phyloP scores from a whole-genome alignment of 495 filamentous ascomycete genomes.

The Talaromyces borbonicus region DNA sequence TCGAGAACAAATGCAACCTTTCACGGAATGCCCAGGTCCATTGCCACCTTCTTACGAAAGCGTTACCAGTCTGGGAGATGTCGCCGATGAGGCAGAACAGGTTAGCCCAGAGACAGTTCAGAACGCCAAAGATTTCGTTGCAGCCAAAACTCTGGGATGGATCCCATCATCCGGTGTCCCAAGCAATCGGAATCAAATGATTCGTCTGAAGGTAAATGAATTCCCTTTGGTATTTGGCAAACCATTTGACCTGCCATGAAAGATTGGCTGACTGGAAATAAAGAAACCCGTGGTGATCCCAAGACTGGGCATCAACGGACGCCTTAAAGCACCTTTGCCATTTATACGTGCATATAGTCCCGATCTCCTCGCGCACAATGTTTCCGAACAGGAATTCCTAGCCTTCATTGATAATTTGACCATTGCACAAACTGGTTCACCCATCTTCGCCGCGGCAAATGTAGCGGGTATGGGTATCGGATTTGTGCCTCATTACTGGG shows the following conservation, averaged over 20 bases:
- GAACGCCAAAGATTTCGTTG: neutral
- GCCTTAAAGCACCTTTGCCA: constrained; percentile 3
- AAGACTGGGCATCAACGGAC: neutral
- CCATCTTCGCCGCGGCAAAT: neutral
- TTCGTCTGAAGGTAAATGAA: neutral
- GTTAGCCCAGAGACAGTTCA: neutral
- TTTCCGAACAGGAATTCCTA: constrained; percentile 7
- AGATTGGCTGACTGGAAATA: neutral
- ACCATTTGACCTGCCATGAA: neutral
- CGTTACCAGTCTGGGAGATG: neutral
- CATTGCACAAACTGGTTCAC: constrained; percentile 1
- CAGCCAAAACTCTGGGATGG: neutral
- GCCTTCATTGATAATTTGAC: constrained; percentile 12
- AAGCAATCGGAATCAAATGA: neutral
- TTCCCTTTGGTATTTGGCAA: neutral
- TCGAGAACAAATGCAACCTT: neutral
- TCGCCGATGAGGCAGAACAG: neutral
- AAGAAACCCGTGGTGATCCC: constrained; percentile 6
- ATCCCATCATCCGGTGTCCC: neutral
- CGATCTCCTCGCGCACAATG: neutral
- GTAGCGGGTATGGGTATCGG: neutral
- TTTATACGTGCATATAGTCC: constrained; percentile 11
- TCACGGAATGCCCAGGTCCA: neutral
- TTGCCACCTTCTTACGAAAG: neutral
- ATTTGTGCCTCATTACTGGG: neutral